Evolutionary conservation across 2,329 filamentous ascomycete species (phyloP), one percentile per base, ranked within the genome.

Genomic region (Periconia sp.): DNA sequence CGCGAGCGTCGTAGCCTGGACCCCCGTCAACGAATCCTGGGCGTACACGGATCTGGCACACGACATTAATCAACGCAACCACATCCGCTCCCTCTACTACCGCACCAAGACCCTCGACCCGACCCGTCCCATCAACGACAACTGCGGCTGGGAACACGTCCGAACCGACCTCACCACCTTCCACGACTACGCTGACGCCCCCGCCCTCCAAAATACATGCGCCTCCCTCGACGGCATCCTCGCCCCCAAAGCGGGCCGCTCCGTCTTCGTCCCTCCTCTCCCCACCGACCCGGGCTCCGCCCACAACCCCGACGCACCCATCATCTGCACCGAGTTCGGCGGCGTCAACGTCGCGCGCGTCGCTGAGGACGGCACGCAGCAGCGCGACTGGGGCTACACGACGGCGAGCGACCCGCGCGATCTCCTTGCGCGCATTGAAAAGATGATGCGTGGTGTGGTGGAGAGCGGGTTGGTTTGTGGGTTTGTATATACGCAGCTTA

Each of bases 101-200:
- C 66, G 82, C 53, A 89, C 86, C 10, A 89, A 87, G 79, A 78
- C 79, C 0, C 76, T 89, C 1, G 86, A 89, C 58, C 78, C 82
- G 1, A 87, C 82, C 0, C 75, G 86, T 6, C 85, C 85, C 15
- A 79, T 89, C 63, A 89, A 89, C 63, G 86, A 89, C 68, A 89
- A 89, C 69, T 89, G 86, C 59, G 86, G 86, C 33, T 89, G 86
- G 86, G 85, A 89, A 63, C 85, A 88, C 57, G 85, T 88, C 6
- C 61, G 77, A 11, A 86, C 83, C 0, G 86, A 89, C 59, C 73
- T 89, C 2, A 84, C 82, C 20, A 88, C 86, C 0, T 89, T 86
- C 75, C 86, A 89, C 66, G 85, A 89, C 68, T 89, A 89, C 65
- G 76, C 78, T 17, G 85, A 88, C 61, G 82, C 77, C 0, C 75